phyloP scores from a whole-genome alignment of 2,329 filamentous ascomycete genomes.

The Trichothecium roseum region DNA sequence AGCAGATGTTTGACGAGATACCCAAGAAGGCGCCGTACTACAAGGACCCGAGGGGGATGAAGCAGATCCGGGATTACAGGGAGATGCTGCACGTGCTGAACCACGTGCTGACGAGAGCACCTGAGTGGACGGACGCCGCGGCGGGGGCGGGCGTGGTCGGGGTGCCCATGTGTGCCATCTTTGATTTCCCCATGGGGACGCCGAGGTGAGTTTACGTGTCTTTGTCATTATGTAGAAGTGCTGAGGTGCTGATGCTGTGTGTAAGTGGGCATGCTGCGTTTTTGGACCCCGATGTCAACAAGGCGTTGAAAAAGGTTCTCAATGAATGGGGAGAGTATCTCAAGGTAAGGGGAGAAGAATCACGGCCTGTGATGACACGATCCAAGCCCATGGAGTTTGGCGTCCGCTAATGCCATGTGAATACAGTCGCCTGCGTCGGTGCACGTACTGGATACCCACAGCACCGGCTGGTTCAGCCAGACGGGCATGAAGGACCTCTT shows the following conservation, averaged over 20 bases:
- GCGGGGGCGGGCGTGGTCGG: slow-evolving; percentile 41
- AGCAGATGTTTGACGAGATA: slow-evolving; percentile 58
- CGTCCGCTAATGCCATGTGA: not conserved
- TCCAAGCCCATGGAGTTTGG: no score
- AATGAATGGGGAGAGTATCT: slow-evolving; percentile 48
- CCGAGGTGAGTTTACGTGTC: slow-evolving; percentile 24
- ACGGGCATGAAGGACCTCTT: slow-evolving; percentile 36
- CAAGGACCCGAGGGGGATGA: slow-evolving; percentile 49
- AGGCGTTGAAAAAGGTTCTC: slow-evolving; percentile 40
- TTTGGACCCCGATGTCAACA: slow-evolving; percentile 43
- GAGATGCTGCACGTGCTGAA: slow-evolving; percentile 60
- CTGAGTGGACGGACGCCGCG: slow-evolving; percentile 42
- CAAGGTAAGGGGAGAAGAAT: slow-evolving; percentile 28
- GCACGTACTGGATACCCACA: slow-evolving; percentile 31
- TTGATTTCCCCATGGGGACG: slow-evolving; percentile 48
- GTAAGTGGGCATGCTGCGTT: slow-evolving; percentile 40
- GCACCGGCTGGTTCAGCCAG: slow-evolving; percentile 44
- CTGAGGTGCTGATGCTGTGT: not conserved
- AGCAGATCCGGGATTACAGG: slow-evolving; percentile 53
- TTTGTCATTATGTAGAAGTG: no score
- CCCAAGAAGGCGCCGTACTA: slow-evolving; percentile 49
- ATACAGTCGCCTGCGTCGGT: slow-evolving; percentile 40
- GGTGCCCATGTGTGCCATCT: slow-evolving; percentile 40
- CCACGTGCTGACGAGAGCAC: slow-evolving; percentile 40
- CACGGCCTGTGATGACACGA: no score